Base-by-base conservation (phyloP, 768 basidiomycete genomes). In the Panellus pusillus region DNA sequence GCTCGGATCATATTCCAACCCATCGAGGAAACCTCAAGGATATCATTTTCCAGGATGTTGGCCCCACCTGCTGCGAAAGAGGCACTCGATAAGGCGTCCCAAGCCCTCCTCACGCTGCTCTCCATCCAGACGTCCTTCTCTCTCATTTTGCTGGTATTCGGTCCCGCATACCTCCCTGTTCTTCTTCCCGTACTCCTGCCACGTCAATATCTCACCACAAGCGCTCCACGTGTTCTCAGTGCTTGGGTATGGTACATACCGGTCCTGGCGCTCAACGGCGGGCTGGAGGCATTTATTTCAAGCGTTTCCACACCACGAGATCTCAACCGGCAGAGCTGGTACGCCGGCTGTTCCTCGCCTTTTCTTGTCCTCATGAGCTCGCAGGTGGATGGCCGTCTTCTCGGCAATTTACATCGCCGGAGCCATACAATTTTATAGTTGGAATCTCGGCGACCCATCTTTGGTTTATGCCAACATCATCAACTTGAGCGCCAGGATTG, bases 1-100 rank as follows among this genome's bases (percentile, higher is more conserved):
- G 96, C 94, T 6, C 86, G 97, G 15, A 89, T 98, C 53, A 65
- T 95, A 20, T 96, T 98, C 66, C 96, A 98, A 62, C 97, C 97
- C 0, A 82, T 98, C 20, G 97, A 99, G 70, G 97, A 99, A 70
- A 88, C 91, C 1, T 81, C 88, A 1, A 85, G 95, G 1, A 77
- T 98, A 3, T 93, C 87, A 70, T 98, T 97, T 70, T 94, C 96
- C 1, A 86, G 78, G 74, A 54, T 76, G 74, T 55, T 81, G 68
- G 52, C 62, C 9, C 57, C 58, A 13, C 58, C 32, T 9, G 49
- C 57, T 29, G 53, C 35, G 15, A 52, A 45, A 39, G 31, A 39
- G n/a, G 17, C 61, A 12, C 65, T 80, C 17, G 52, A 48, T 6
- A 70, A 75, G 58, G 81, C 83, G n/a, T 73, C 80, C 1, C 66